Evolutionary conservation across 352 stramenopile genomes (phyloP), one percentile per base, ranked within the genome.

Genomic region (Phytophthora colocasiae): DNA sequence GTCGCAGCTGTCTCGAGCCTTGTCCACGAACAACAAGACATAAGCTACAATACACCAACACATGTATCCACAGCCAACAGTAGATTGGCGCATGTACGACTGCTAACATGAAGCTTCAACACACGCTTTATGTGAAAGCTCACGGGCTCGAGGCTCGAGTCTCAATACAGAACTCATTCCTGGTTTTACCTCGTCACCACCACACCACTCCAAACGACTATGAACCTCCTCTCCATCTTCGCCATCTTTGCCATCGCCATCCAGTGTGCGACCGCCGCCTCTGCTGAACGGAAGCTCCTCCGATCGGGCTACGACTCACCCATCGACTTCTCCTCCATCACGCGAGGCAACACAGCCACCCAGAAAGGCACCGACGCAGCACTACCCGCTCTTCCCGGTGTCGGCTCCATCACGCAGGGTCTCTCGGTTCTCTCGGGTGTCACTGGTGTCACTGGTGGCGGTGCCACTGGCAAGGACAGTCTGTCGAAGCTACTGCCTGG

Each of bases 401-500:
- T 43, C 15, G 36, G 12, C 36, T 43, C 36, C 5, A 6, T 43
- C 36, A 19, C 36, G 12, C 10, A 43, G 12, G 1, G 36, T 11
- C 36, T 43, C 12, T 43, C 36, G 36, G 36, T 14, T 11, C 14
- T 43, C 36, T 19, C 36, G 0, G 36, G 29, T 6, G n/a, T n/a
- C n/a, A n/a, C n/a, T n/a, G n/a, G n/a, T n/a, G 31, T 31, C 8
- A 31, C 43, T 22, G 22, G 22, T 22, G 22, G 22, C 22, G 22
- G 22, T 22, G 22, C 22, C 22, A 22, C 2, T 22, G 22, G 22
- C 22, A 22, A 22, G 31, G 15, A 19, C 31, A 34, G 32, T 34
- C 17, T 55, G 32, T 43, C 48, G n/a, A 55, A 55, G 15, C 32
- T 52, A n/a, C 45, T 52, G 8, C 45, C 45, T 27, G 29, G 9